Conservation (phyloP, 2,329 filamentous ascomycete species). For the Coniochaeta hoffmannii region DNA sequence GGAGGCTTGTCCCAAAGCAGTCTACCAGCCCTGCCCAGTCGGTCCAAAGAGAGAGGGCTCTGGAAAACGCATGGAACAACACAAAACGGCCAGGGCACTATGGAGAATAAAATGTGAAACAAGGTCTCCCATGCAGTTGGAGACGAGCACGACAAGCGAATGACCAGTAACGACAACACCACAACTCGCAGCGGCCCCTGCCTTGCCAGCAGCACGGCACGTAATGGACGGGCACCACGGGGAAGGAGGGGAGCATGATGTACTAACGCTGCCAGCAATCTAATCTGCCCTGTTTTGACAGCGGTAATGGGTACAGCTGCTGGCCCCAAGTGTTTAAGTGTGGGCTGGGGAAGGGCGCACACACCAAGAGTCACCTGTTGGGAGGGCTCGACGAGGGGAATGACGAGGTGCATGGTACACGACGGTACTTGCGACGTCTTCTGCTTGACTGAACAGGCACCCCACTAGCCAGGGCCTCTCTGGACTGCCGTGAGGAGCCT, state of each 20-base stretch:
- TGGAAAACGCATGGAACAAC: slow-evolving; percentile 32
- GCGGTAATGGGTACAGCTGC: neutral
- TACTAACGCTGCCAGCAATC: slow-evolving; percentile 5
- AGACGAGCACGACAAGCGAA: slow-evolving; percentile 31
- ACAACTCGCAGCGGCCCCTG: slow-evolving; percentile 7
- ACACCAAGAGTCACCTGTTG: neutral
- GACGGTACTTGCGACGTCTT: slow-evolving; percentile 9
- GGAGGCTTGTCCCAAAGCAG: slow-evolving; percentile 22
- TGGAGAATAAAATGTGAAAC: slow-evolving; percentile 36
- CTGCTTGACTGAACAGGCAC: slow-evolving; percentile 4
- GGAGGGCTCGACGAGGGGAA: neutral
- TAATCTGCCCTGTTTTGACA: slow-evolving; percentile 1
- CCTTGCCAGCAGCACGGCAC: slow-evolving; percentile 13
- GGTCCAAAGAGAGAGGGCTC: slow-evolving; percentile 21
- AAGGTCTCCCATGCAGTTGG: slow-evolving; percentile 33
- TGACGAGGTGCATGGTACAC: slow-evolving; percentile 10
- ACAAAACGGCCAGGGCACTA: slow-evolving; percentile 28
- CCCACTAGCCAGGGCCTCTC: neutral
- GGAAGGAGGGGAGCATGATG: neutral
- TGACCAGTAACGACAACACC: slow-evolving; percentile 17
- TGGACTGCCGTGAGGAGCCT: slow-evolving; percentile 14
- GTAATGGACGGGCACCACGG: slow-evolving; percentile 9
- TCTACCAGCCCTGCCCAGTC: slow-evolving; percentile 14
- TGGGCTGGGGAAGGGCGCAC: neutral
- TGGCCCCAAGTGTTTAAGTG: neutral